Evolutionary conservation across 2,329 filamentous ascomycete species (phyloP).

Genomic region (Chaetomiaceae sp.): DNA sequence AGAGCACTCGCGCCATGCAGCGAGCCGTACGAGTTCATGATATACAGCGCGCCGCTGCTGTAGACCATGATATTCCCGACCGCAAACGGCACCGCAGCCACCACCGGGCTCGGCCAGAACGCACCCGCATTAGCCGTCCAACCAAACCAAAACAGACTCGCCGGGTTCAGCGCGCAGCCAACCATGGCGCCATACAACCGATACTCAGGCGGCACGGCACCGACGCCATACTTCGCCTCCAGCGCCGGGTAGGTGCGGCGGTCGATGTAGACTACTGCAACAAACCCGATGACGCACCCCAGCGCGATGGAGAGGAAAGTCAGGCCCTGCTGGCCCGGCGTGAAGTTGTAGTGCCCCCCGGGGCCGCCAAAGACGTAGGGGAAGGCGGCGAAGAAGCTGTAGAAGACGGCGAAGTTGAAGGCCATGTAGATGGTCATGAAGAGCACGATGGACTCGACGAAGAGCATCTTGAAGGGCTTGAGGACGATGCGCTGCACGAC

Average conservation of each 20-base stretch:
- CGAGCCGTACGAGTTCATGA: slow-evolving; percentile 9
- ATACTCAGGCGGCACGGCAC: slow-evolving; percentile 8
- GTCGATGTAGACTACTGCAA: slow-evolving; percentile 6
- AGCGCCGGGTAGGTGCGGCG: slow-evolving; percentile 6
- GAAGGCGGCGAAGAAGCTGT: slow-evolving; percentile 26
- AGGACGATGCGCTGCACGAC: slow-evolving; percentile 26
- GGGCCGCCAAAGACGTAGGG: slow-evolving; percentile 24
- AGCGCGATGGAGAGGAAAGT: slow-evolving; percentile 13
- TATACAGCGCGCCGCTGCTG: slow-evolving; percentile 7
- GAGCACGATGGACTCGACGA: slow-evolving; percentile 46
- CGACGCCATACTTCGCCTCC: slow-evolving; percentile 2
- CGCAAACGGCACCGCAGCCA: slow-evolving; percentile 10
- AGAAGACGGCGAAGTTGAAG: slow-evolving; percentile 27
- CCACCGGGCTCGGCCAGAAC: slow-evolving; percentile 4
- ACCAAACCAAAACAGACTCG: slow-evolving; percentile 12
- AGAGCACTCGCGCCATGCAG: slow-evolving; percentile 10
- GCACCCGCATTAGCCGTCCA: slow-evolving; percentile 7
- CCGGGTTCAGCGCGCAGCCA: slow-evolving; percentile 8
- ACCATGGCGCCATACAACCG: slow-evolving; percentile 12
- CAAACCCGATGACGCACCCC: slow-evolving; percentile 10
- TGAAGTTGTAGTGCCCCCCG: slow-evolving; percentile 24
- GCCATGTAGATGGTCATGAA: slow-evolving; percentile 30
- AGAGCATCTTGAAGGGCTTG: slow-evolving; percentile 37
- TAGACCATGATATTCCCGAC: slow-evolving; percentile 10
- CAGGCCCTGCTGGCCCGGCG: slow-evolving; percentile 6